phyloP scores from a whole-genome alignment of 2,329 filamentous ascomycete genomes.

The Aspergillus flavus region DNA sequence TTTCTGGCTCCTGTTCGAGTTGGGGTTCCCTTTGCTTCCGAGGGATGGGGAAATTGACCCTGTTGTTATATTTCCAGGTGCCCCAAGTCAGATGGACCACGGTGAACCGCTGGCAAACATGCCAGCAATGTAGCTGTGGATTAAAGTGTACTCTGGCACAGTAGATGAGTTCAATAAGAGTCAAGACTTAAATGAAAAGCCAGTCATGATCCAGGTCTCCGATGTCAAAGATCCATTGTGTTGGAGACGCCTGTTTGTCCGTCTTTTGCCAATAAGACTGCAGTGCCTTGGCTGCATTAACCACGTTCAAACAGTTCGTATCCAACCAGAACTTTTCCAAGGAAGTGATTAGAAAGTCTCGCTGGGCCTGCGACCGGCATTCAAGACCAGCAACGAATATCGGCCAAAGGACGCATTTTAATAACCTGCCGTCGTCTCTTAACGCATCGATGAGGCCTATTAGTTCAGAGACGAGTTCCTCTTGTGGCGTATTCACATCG shows the following conservation, averaged over 20 bases:
- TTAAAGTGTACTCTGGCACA: neutral
- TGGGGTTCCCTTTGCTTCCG: too few relatives aligned
- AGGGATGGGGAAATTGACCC: too few relatives aligned
- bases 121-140: neutral
- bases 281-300: slow-evolving; percentile 35
- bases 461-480: slow-evolving; percentile 27
- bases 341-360: slow-evolving; percentile 25
- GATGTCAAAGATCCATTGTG: slow-evolving; percentile 35
- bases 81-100: neutral
- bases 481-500: slow-evolving; percentile 15
- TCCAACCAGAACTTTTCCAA: slow-evolving; percentile 34
- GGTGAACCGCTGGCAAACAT: neutral
- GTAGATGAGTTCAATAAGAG: neutral
- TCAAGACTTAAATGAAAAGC: slow-evolving; percentile 30
- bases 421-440: slow-evolving; percentile 26
- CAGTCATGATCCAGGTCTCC: slow-evolving; percentile 32
- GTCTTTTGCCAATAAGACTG: slow-evolving; percentile 28
- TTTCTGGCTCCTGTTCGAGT: too few relatives aligned
- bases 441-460: slow-evolving; percentile 27
- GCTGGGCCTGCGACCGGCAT: slow-evolving; percentile 25
- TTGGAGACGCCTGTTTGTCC: slow-evolving; percentile 8
- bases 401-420: slow-evolving; percentile 40
- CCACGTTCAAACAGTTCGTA: slow-evolving; percentile 36
- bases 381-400: slow-evolving; percentile 38
- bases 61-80: too few relatives aligned